Percentiles rank a stretch among this genome's conserved stretches.
These are phyloP conservation scores for Aspergillus haitiensis DNA, from an alignment of 495 filamentous ascomycete species.

Conservation along the genomic window DNA sequence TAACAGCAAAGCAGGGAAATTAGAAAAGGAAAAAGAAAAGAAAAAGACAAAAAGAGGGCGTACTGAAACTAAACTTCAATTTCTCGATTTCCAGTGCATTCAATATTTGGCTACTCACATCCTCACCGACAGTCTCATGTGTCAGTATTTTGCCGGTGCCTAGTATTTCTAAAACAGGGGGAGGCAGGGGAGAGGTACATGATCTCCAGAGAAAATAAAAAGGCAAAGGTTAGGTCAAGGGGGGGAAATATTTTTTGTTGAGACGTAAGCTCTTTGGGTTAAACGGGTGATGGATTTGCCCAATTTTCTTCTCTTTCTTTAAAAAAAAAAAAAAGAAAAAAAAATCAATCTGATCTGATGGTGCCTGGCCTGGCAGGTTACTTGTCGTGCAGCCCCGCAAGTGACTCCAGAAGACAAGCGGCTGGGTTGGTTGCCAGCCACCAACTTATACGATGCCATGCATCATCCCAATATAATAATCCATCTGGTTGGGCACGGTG, in stretches of 20 bases:
- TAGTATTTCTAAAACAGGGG: background rate
- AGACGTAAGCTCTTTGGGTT: no score
- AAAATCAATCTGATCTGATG: conserved; percentile 9
- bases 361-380: conserved; percentile 21
- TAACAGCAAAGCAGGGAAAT: no score
- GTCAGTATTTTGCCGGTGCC: background rate
- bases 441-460: conserved; percentile 22
- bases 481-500: conserved; percentile 14
- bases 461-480: conserved; percentile 24
- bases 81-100: background rate
- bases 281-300: no score
- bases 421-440: conserved; percentile 28
- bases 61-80: no score
- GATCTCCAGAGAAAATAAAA: no score
- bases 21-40: no score
- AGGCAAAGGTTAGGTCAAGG: background rate
- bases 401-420: conserved; percentile 12
- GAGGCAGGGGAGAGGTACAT: background rate
- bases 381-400: conserved; percentile 21
- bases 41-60: no score
- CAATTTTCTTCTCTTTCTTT: no score
- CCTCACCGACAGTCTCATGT: background rate
- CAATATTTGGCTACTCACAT: background rate
- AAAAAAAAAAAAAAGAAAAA: conserved; percentile 1
- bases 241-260: background rate